Evolutionary conservation across 176 grass and related monocot genomes (phyloP), one percentile per base, ranked within the genome.

Genomic region (Phyllostachys edulis): DNA sequence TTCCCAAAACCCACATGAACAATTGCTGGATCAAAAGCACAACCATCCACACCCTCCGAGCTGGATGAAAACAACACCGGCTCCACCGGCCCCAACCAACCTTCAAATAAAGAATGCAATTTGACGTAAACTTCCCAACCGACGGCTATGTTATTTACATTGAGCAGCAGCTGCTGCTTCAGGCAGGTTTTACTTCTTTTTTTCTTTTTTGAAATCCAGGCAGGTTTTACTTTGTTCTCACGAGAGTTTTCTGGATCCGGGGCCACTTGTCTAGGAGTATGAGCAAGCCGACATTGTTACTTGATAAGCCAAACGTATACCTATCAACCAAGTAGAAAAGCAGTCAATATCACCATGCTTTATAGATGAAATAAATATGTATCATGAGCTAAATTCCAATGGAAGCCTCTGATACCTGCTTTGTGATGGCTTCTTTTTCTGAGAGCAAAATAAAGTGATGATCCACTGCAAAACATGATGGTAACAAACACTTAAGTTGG

Each of bases 241-340:
- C 29, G 41, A 86, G 75, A 49, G 46, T 86, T 57, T 85, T 92
- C 83, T 91, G 85, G 60, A 94, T 84, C 63, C 78, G 78, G 7
- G 91, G 96, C 71, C 70, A 92, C 81, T 94, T 96, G 56, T 99
- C 91, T 80, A 99, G 57, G 42, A 99, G 90, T 75, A 96, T 7
- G 65, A 99, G 80, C 82, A 99, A 82, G 4, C 96, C 96, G 0
- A 85, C 90, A 80, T 94, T 99, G 81, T 85, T 92, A 80, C 77
- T 89, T 51, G 96, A 94, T 71, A 89, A 64, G 26, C 90, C 93
- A 82, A 99, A 90, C 55, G 85, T 90, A 76, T 99, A 94, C 81
- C 96, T 99, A 85, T 79, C 78, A 89, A 80, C 64, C 47, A 90
- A 81, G 29, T 29, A 81, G 40, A 71, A 74, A 46, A 62, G 39